A percentile compares a stretch with the other conserved stretches of the same genome.
Conservation (phyloP, 1,284 basidiomycete species). For the Trichosporon ovoides region DNA sequence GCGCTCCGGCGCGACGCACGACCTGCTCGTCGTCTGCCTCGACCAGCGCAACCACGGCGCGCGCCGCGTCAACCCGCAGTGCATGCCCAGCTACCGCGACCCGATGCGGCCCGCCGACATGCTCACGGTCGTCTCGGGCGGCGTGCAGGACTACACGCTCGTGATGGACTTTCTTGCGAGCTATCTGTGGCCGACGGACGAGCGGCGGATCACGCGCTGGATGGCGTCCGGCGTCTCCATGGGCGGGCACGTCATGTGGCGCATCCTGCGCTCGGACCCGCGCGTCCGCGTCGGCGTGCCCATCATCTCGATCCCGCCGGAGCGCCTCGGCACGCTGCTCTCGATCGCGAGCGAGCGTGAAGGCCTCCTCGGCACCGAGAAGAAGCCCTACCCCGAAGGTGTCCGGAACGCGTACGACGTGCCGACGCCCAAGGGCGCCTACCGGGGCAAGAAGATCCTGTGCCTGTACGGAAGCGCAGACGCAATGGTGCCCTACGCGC, state of each 20-base stretch:
- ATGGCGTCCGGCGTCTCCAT: slow-evolving; percentile 51
- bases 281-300: slow-evolving; percentile 14
- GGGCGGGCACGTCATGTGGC: slow-evolving; percentile 36
- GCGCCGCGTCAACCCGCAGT: slow-evolving; percentile 50
- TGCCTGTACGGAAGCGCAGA: slow-evolving; percentile 57
- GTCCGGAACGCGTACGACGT: slow-evolving; percentile 8
- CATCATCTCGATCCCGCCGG: slow-evolving; percentile 13
- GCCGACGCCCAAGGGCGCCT: slow-evolving; percentile 33
- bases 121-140: slow-evolving; percentile 47
- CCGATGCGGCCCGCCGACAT: slow-evolving; percentile 11
- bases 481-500: slow-evolving; percentile 31
- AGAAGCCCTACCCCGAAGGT: slow-evolving; percentile 8
- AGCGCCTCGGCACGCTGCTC: slow-evolving; percentile 9
- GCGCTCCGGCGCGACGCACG: slow-evolving; percentile 21
- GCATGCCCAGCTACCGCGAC: slow-evolving; percentile 10
- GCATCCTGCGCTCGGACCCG: slow-evolving; percentile 13
- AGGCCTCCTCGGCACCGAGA: slow-evolving; percentile 8
- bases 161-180: slow-evolving; percentile 69
- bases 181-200: slow-evolving; percentile 65
- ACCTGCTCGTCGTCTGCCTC: slow-evolving; percentile 43
- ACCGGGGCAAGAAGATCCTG: slow-evolving; percentile 63
- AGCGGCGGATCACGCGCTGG: slow-evolving; percentile 61
- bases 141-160: slow-evolving; percentile 66
- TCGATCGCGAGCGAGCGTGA: slow-evolving; percentile 9
- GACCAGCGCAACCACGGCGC: slow-evolving; percentile 69